Base-by-base conservation (phyloP, 108 stramenopile genomes). In the Skeletonema grethae region DNA sequence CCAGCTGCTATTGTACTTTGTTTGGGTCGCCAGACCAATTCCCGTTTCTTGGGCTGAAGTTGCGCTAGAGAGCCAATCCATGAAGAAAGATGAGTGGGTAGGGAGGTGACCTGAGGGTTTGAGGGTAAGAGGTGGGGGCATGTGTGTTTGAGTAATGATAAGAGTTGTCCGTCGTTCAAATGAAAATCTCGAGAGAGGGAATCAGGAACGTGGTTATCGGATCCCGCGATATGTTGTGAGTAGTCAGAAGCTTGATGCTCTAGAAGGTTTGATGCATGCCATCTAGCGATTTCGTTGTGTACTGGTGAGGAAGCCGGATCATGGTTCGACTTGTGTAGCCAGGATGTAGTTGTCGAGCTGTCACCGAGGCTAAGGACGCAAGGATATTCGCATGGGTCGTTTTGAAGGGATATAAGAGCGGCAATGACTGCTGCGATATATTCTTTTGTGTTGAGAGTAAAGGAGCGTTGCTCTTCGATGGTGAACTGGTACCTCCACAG, bases 321-420 rank as follows among this genome's bases (percentile, higher is more conserved):
- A 31, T 63, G 62, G 18, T 61, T 63, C 7, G 69, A 70, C 18
- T 70, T 70, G 25, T 70, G 20, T n/a, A 70, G 8, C 69, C 69
- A 72, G 4, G 63, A 22, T 18, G 39, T 61, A 3, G 70, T 63
- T 25, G 0, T 25, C 22, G 61, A 30, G 62, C 61, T 72, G 70
- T 72, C 63, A 0, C 34, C 22, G 0, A 72, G 20, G 63, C 55
- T 65, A 7, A 64, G 50, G 62, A 43, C 7, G 46, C 70, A 72
- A 2, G 70, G 67, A 39, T 32, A 4, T 20, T 53, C 35, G 22
- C 18, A 57, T 2, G 22, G 1, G 55, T 69, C 67, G 0, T 56
- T 32, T 45, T 72, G 13, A 0, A 65, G 62, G 4, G 11, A 2
- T 9, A 72, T 7, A 7, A 29, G 5, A 13, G 39, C 20, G 2